These are phyloP conservation scores for Arabidopsis lyrata DNA, from an alignment of 441 rosid genomes.

Conservation along the genomic window DNA sequence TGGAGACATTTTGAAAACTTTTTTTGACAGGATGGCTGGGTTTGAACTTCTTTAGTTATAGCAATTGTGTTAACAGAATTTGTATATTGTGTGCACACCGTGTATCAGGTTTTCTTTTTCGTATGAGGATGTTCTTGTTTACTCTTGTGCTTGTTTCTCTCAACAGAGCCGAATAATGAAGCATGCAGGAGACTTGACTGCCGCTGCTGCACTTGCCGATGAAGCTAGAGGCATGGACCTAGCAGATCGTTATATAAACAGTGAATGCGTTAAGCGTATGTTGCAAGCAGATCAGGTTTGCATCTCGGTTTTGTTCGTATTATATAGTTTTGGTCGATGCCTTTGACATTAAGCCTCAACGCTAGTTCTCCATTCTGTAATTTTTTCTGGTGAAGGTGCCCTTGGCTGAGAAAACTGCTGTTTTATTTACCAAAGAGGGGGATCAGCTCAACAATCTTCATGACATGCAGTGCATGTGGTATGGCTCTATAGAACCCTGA, in stretches of 20 bases:
- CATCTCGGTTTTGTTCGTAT: constrained; percentile 30
- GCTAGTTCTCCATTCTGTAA: no score
- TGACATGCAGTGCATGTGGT: constrained; percentile 99
- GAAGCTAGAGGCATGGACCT: constrained; percentile 99
- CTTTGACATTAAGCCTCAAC: neutral
- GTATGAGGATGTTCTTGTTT: constrained; percentile 15
- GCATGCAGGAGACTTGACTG: constrained; percentile 96
- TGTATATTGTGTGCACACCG: constrained; percentile 19
- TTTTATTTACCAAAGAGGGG: constrained; percentile 97
- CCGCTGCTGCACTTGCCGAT: constrained; percentile 98
- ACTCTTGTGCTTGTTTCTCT: constrained; percentile 34
- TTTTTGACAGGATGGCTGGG: constrained; percentile 22
- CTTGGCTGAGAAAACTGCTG: constrained; percentile 95
- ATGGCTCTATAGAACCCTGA: constrained; percentile 44
- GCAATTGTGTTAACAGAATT: constrained; percentile 16
- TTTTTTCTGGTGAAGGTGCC: constrained; percentile 60
- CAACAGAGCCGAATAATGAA: constrained; percentile 96
- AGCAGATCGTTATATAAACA: constrained; percentile 94
- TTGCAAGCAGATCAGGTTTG: constrained; percentile 98
- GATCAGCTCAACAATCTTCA: constrained; percentile 99
- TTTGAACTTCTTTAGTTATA: constrained; percentile 21
- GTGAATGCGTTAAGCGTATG: constrained; percentile 99
- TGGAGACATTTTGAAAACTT: constrained; percentile 12
- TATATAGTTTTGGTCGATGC: neutral
- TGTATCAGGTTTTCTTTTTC: constrained; percentile 1